Evolutionary conservation across 1,139 yeast species (phyloP), one percentile per base, ranked within the genome.

Genomic region (Debaryomycetaceae sp.): DNA sequence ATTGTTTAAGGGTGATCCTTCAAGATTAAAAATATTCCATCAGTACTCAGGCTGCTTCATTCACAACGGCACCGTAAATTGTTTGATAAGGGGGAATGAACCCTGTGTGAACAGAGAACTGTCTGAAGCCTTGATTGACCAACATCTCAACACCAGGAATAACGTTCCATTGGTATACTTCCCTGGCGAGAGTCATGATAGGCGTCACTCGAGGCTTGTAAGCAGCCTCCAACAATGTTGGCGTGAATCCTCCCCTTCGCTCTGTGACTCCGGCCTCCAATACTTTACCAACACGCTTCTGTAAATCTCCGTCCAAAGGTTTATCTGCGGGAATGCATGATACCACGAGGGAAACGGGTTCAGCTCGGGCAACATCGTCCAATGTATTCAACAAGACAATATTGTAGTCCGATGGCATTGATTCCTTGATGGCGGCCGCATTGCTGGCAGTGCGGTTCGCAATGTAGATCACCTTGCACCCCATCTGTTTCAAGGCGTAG

Each of bases 101-200:
- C 0, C 87, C 86, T 13, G 90, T 82, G 76, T 92, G 87, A 34
- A 74, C 55, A 38, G 68, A 60, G 50, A 87, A 86, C 55, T 90
- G 97, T 36, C 73, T 83, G 28, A 82, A 76, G 31, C 97, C 98
- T 55, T 90, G 97, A 54, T 81, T 77, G 15, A 86, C 85, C 40
- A 90, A 68, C 94, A 90, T 82, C 44, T 85, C 86, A 25, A 79
- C 76, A 13, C 98, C 98, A 16, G 90, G 83, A 39, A 87, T 68
- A 12, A 77, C 77, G 18, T 62, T 65, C 95, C 95, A 86, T 3
- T 50, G 45, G 39, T 55, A 69, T 41, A 68, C 60, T 25, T 68
- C 70, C 15, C 13, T 20, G 2, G 96, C 95, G 26, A 81, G 49
- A 44, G 62, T 61, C 95, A 87, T 86, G 32, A 87, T 62, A 6